Evolutionary conservation across 164 flowering plant species (phyloP).

Genomic region (Santalum album): DNA sequence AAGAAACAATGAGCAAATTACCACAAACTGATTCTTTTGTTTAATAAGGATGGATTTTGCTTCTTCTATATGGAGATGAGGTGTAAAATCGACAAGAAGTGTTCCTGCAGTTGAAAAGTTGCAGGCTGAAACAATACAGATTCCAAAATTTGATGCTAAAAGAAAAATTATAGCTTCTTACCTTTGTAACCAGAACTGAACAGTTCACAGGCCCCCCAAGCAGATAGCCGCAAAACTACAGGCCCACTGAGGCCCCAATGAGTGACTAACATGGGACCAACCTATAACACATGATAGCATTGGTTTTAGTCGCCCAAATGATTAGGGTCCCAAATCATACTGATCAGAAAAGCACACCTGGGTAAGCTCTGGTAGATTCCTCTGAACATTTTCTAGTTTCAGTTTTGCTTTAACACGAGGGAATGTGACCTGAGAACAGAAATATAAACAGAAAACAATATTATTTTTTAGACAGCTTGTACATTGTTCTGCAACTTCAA

Average conservation of each 20-base stretch:
- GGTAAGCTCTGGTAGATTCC: conserved; percentile 49
- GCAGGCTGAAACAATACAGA: conserved; percentile 11
- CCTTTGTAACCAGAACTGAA: conserved; percentile 64
- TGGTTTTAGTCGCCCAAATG: conserved; percentile 1
- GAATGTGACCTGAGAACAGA: conserved; percentile 52
- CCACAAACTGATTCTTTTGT: conserved; percentile 57
- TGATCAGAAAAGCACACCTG: conserved; percentile 43
- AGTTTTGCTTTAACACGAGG: conserved; percentile 72
- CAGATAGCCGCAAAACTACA: conserved; percentile 87
- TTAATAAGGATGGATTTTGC: conserved; percentile 45
- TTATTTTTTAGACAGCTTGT: too few relatives aligned
- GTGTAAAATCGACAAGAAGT: conserved; percentile 71
- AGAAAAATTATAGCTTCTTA: conserved; percentile 9
- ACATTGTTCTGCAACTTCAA: background rate
- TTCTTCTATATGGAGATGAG: conserved; percentile 63
- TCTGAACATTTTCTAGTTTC: conserved; percentile 38
- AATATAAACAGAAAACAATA: background rate
- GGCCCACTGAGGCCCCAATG: conserved; percentile 99
- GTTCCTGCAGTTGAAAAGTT: conserved; percentile 39
- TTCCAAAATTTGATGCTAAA: too few relatives aligned
- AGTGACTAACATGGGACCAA: conserved; percentile 92
- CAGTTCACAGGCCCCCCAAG: conserved; percentile 90
- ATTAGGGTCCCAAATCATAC: background rate
- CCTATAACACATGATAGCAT: conserved; percentile 31
- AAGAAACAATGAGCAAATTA: conserved; percentile 13